Evolutionary conservation across 2,329 filamentous ascomycete genomes (phyloP), one percentile per base, ranked within the genome.

Genomic region (Aspergillus fumigatiaffinis): DNA sequence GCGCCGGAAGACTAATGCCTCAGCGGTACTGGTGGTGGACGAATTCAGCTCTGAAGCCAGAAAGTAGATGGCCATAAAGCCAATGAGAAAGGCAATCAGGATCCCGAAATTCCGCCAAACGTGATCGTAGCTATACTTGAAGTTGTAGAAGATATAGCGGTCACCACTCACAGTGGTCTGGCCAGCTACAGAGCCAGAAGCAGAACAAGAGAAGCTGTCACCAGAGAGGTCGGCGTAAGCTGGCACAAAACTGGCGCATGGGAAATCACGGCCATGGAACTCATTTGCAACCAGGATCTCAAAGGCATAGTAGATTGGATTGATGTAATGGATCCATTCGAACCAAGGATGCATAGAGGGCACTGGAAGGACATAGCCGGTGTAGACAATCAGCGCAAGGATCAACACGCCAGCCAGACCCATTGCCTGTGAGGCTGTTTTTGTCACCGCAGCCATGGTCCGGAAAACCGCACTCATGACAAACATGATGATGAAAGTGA

Each of bases 391-490:
- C 25, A 75, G 58, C 2, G 66, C 62, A 20, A 75, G 63, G 55
- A 75, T 71, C 57, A 84, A 69, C 32, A 84, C 72, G 26, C 80
- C 80, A 7, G 82, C 78, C 3, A 82, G 77, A 10, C 79, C 80
- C 75, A 84, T 76, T 26, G 83, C 82, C 64, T 84, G 81, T 0
- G 79, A 77, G 2, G 84, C 70, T 0, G 89, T 90, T 54, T 88
- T 82, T 3, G 91, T 91, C 1, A 88, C 77, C 0, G 89, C 88
- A n/a, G 84, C 90, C 64, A 94, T 88, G 5, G 85, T 88, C 41
- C 90, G 85, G 83, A 94, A 95, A 62, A 92, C 82, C 82, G 91
- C 91, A 55, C 87, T 91, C 89, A 94, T 94, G 63, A 84, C 80
- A 65, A 95, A 66, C 1, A 89, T 89, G 1, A 86, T 84, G 57